A percentile compares a stretch with the other conserved stretches of the same genome.
phyloP scores from a whole-genome alignment of 2,329 filamentous ascomycete genomes.

The Scleromitrula shiraiana region DNA sequence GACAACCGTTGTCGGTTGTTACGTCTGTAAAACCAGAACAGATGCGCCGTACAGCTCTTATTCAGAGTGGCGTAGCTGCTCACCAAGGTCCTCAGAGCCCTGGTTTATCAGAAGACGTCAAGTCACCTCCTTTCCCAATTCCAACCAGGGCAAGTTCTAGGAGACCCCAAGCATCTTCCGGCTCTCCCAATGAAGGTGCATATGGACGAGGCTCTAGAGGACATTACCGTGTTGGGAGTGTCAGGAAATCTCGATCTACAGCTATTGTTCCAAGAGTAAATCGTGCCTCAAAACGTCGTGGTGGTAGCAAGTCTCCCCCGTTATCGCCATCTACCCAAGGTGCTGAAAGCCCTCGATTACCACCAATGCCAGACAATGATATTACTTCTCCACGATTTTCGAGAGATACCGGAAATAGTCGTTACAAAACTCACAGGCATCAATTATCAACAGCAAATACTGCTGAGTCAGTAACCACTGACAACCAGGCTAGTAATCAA shows the following conservation, averaged over 20 bases:
- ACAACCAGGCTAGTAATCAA: slow-evolving; percentile 38
- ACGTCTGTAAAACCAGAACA: slow-evolving; percentile 35
- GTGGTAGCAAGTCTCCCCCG: slow-evolving; percentile 52
- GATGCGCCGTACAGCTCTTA: slow-evolving; percentile 72
- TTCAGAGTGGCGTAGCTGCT: slow-evolving; percentile 66
- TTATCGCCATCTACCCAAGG: slow-evolving; percentile 60
- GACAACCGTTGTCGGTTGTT: slow-evolving; percentile 26
- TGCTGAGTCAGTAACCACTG: slow-evolving; percentile 7
- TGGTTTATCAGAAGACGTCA: slow-evolving; percentile 48
- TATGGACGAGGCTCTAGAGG: slow-evolving; percentile 45
- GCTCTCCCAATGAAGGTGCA: slow-evolving; percentile 63
- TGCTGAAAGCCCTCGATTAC: slow-evolving; percentile 62
- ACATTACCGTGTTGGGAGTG: slow-evolving; percentile 50
- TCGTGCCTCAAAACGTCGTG: slow-evolving; percentile 39
- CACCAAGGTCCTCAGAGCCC: slow-evolving; percentile 60
- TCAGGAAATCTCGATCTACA: slow-evolving; percentile 80
- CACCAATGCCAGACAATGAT: slow-evolving; percentile 65
- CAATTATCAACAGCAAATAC: slow-evolving; percentile 55
- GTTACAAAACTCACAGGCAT: slow-evolving; percentile 43
- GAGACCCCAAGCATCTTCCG: slow-evolving; percentile 57
- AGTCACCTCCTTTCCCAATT: slow-evolving; percentile 81
- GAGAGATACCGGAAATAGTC: slow-evolving; percentile 33
- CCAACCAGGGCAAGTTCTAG: slow-evolving; percentile 83
- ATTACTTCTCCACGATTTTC: slow-evolving; percentile 50
- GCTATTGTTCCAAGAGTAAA: slow-evolving; percentile 55